Percentiles rank a stretch among this genome's conserved stretches.
Evolutionary conservation across 352 stramenopile species (phyloP).

Genomic region (Phytophthora parvispora): DNA sequence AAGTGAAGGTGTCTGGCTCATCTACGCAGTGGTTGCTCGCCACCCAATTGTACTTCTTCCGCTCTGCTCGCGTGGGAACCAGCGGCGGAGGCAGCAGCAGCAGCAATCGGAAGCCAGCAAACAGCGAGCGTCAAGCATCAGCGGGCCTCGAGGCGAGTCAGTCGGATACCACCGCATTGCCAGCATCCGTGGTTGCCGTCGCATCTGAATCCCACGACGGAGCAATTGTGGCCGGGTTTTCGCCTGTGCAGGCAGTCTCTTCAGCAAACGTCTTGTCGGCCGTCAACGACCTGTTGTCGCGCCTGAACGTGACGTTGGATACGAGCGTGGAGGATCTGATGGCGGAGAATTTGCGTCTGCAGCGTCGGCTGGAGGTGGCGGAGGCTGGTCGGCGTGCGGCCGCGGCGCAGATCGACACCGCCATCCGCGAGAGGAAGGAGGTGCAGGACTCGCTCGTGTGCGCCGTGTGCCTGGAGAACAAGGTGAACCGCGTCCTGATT

Average conservation of each 20-base stretch:
- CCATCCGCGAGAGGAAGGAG: conserved; percentile 81
- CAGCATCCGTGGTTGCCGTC: conserved; percentile 40
- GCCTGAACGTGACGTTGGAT: conserved; percentile 78
- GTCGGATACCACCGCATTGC: conserved; percentile 13
- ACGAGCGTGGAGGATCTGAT: conserved; percentile 75
- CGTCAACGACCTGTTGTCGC: conserved; percentile 79
- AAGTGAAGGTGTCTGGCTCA: conserved; percentile 67
- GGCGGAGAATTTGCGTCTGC: conserved; percentile 69
- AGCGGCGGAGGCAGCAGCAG: conserved; percentile 10
- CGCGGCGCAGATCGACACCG: conserved; percentile 72
- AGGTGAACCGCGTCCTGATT: conserved; percentile 86
- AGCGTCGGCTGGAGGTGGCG: conserved; percentile 67
- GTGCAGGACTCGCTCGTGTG: conserved; percentile 80
- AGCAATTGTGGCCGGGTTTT: conserved; percentile 16
- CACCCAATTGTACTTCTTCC: conserved; percentile 83
- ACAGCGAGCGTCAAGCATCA: not conserved
- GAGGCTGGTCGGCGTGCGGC: conserved; percentile 71
- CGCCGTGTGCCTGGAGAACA: conserved; percentile 84
- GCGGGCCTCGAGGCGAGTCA: not conserved
- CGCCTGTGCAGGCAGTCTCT: conserved; percentile 28
- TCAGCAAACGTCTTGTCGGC: conserved; percentile 70
- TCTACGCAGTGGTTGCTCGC: conserved; percentile 50
- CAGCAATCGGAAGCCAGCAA: not conserved
- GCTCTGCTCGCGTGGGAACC: conserved; percentile 50
- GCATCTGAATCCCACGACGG: conserved; percentile 9